Evolutionary conservation across 2,329 filamentous ascomycete genomes (phyloP).

Genomic region (Fonsecaea pedrosoi): DNA sequence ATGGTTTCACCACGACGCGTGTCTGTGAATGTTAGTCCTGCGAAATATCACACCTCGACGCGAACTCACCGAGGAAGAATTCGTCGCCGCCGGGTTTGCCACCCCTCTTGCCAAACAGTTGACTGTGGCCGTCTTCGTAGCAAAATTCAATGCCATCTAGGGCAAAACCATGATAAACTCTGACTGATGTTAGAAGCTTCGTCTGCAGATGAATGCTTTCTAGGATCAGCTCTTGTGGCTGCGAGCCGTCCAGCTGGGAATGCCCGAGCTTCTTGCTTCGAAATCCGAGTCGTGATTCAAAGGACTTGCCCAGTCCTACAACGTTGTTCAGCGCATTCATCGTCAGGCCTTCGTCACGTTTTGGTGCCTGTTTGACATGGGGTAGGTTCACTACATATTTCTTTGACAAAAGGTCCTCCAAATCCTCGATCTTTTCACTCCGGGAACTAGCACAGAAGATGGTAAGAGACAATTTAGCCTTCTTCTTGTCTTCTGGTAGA

Average conservation of each 20-base stretch:
- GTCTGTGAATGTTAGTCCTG: conserved; percentile 60
- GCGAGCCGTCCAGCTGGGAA: conserved; percentile 72
- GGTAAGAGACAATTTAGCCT: conserved; percentile 71
- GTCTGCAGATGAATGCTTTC: conserved; percentile 71
- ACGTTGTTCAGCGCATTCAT: conserved; percentile 39
- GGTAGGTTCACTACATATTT: conserved; percentile 75
- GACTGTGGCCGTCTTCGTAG: conserved; percentile 83
- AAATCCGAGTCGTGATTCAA: conserved; percentile 68
- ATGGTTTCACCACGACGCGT: conserved; percentile 84
- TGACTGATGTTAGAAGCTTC: conserved; percentile 75
- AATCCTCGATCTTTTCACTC: conserved; percentile 77
- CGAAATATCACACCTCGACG: background rate
- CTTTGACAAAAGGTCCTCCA: conserved; percentile 73
- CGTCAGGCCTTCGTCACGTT: conserved; percentile 39
- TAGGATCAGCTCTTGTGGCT: conserved; percentile 76
- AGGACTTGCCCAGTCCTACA: conserved; percentile 36
- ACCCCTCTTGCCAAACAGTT: conserved; percentile 83
- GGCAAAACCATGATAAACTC: conserved; percentile 76
- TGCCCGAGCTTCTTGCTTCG: conserved; percentile 75
- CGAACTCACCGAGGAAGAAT: conserved; percentile 74
- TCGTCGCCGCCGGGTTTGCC: conserved; percentile 72
- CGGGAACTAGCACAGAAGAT: conserved; percentile 80
- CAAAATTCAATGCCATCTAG: conserved; percentile 89
- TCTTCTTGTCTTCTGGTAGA: conserved; percentile 75
- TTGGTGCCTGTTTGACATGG: conserved; percentile 56